phyloP scores from a whole-genome alignment of 2,329 filamentous ascomycete species.

The Ceratocystis harringtonii region DNA sequence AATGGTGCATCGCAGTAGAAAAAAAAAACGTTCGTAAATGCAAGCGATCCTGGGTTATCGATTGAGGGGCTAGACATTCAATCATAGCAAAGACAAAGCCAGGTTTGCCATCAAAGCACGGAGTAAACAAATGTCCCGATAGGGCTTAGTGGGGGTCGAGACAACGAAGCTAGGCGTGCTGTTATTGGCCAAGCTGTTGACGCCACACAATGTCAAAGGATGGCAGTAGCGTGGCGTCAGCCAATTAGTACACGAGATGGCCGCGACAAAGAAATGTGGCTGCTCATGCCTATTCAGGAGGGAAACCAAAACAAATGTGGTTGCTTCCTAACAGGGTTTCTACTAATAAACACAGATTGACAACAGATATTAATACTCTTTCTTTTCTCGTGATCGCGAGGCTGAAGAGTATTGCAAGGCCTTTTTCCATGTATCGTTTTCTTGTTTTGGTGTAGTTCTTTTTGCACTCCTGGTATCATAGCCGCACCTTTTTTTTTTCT shows the following conservation, averaged over 20 bases:
- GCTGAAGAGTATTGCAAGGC: too few species aligned
- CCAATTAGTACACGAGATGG: constrained; percentile 9
- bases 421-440: background rate
- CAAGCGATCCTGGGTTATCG: background rate
- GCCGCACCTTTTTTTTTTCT: background rate
- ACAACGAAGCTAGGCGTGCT: background rate
- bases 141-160: constrained; percentile 12
- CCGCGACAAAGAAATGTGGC: constrained; percentile 15
- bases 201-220: background rate
- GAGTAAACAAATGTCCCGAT: constrained; percentile 16
- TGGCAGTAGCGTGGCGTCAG: background rate
- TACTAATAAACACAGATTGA: too few species aligned
- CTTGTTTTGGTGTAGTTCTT: background rate
- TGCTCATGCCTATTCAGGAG: constrained; percentile 7
- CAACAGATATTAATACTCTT: too few species aligned
- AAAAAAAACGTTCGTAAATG: background rate
- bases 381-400: too few species aligned
- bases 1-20: background rate
- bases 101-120: background rate
- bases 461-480: background rate
- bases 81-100: background rate
- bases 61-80: background rate
- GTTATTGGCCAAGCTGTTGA: constrained; percentile 3
- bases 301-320: constrained; percentile 16
- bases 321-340: constrained; percentile 4